A percentile compares a stretch with the other conserved stretches of the same genome.
These are phyloP conservation scores for Termitomyces sp. DNA, from an alignment of 1,284 basidiomycete genomes.

Conservation along the genomic window DNA sequence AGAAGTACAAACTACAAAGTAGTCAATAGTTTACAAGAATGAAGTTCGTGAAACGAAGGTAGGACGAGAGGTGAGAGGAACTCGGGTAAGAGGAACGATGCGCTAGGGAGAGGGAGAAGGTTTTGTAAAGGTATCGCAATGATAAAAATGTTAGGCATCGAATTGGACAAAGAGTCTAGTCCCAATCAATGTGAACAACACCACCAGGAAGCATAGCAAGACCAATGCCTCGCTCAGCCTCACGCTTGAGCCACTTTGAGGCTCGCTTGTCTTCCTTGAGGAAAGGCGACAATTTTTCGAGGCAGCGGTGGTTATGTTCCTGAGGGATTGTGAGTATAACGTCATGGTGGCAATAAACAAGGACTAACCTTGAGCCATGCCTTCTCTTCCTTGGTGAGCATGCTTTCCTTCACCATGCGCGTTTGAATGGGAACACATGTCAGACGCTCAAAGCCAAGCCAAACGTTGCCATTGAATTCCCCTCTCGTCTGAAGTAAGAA, in stretches of 20 bases:
- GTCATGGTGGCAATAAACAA: background rate
- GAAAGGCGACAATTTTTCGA: slow-evolving; percentile 65
- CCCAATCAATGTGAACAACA: slow-evolving; percentile 71
- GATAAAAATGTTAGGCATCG: background rate
- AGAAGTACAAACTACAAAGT: background rate
- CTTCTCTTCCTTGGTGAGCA: slow-evolving; percentile 85
- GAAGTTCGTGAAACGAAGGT: background rate
- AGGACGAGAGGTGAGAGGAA: background rate
- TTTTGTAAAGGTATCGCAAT: slow-evolving; percentile 4
- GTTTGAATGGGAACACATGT: slow-evolving; percentile 94
- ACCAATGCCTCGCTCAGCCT: slow-evolving; percentile 68
- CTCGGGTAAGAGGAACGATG: too few species aligned
- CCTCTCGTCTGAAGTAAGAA: slow-evolving; percentile 51
- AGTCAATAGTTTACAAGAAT: background rate
- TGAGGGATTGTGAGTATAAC: slow-evolving; percentile 20
- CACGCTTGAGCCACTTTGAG: slow-evolving; percentile 74
- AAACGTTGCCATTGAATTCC: slow-evolving; percentile 68
- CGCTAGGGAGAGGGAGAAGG: slow-evolving; percentile 6
- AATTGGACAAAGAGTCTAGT: slow-evolving; percentile 29
- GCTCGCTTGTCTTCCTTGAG: slow-evolving; percentile 79
- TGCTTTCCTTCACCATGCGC: slow-evolving; percentile 78
- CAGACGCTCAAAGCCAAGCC: slow-evolving; percentile 84
- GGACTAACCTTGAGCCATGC: slow-evolving; percentile 77
- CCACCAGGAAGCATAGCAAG: slow-evolving; percentile 61
- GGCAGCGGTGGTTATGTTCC: slow-evolving; percentile 83